phyloP scores from a whole-genome alignment of 352 stramenopile species.

The Globisporangium sylvaticum region DNA sequence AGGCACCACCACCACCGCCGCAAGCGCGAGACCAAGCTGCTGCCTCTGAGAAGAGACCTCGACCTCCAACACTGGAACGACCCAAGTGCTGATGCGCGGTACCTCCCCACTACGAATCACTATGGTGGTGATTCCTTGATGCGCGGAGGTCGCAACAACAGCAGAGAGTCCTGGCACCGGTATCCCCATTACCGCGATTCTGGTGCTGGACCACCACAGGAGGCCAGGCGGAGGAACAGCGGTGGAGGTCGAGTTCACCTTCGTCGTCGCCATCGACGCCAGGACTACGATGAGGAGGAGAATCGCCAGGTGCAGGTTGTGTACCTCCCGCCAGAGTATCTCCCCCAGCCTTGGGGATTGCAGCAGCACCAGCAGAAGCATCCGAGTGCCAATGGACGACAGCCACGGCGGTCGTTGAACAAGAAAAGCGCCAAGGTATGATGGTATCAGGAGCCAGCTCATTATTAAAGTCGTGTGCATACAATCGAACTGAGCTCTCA shows the following conservation, averaged over 20 bases:
- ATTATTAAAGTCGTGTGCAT: too few species aligned
- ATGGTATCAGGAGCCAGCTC: too few species aligned
- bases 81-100: neutral
- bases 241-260: neutral
- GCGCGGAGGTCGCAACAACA: neutral
- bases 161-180: neutral
- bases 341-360: neutral
- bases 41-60: neutral
- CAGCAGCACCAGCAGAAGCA: neutral
- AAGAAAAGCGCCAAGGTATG: constrained; percentile 3
- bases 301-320: neutral
- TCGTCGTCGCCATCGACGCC: neutral
- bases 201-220: neutral
- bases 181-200: neutral
- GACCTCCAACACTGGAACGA: neutral
- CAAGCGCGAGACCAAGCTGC: neutral
- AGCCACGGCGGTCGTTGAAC: neutral
- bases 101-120: neutral
- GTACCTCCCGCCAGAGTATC: neutral
- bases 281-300: neutral
- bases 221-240: neutral
- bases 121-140: neutral
- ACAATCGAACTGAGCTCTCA: too few species aligned
- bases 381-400: neutral
- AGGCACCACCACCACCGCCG: neutral